Percentiles rank a stretch among this genome's conserved stretches.
Evolutionary conservation across 768 basidiomycete genomes (phyloP).

Genomic region (Gyrodon lividus): DNA sequence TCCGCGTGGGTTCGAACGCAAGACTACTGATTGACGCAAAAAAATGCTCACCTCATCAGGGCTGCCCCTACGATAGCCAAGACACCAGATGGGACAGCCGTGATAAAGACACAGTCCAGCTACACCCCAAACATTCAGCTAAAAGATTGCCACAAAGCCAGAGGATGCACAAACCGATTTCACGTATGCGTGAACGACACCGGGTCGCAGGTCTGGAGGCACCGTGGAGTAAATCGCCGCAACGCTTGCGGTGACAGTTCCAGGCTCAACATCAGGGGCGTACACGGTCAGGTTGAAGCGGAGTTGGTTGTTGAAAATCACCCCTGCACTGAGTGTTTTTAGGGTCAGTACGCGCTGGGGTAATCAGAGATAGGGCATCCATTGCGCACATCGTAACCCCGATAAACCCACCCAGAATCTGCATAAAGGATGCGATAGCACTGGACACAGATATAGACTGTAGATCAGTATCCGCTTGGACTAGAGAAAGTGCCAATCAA

Average conservation of each 20-base stretch:
- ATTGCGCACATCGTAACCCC: constrained; percentile 6
- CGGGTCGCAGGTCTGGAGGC: neutral
- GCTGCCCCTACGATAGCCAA: constrained; percentile 9
- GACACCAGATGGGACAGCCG: constrained; percentile 9
- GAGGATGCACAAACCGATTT: constrained; percentile 3
- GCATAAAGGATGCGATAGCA: constrained; percentile 10
- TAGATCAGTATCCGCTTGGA: constrained; percentile 8
- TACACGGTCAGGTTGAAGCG: constrained; percentile 8
- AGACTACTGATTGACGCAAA: neutral
- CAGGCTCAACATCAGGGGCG: constrained; percentile 9
- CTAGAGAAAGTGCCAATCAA: neutral
- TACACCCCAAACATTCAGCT: neutral
- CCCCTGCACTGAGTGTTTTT: constrained; percentile 5
- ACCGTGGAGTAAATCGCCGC: constrained; percentile 10
- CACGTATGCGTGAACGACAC: constrained; percentile 14
- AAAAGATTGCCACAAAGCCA: neutral
- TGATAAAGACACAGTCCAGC: constrained; percentile 15
- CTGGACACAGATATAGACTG: constrained; percentile 6
- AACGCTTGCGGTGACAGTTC: constrained; percentile 4
- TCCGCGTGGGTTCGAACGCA: no score
- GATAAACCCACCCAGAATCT: constrained; percentile 13
- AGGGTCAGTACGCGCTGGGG: neutral
- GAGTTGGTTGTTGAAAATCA: constrained; percentile 8
- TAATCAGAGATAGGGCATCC: neutral
- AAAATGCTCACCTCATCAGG: constrained; percentile 8